Conservation (phyloP, 148 eudicot species). For the Bassia scoparia region DNA sequence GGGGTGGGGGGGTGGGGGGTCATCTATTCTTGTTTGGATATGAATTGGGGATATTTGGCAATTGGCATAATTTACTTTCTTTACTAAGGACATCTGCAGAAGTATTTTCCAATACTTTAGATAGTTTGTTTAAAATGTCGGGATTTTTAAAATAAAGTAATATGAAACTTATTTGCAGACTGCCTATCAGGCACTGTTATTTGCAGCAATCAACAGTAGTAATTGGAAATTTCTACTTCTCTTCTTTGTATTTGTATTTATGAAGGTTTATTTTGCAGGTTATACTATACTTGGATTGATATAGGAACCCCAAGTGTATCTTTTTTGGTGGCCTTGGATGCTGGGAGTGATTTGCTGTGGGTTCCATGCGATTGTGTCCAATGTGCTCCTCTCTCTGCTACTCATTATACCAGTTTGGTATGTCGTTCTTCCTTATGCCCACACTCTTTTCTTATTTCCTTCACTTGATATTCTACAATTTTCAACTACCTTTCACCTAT, state of each 20-base stretch:
- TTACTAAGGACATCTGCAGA: neutral
- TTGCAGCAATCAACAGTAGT: neutral
- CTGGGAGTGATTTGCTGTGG: slow-evolving; percentile 92
- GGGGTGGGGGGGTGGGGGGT: too few species aligned
- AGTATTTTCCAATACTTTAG: neutral
- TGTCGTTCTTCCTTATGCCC: slow-evolving; percentile 16
- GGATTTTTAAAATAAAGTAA: neutral
- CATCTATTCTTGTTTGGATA: neutral
- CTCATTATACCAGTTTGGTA: slow-evolving; percentile 65
- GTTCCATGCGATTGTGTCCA: slow-evolving; percentile 90
- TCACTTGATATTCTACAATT: neutral
- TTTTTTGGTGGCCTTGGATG: slow-evolving; percentile 89
- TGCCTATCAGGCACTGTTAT: neutral
- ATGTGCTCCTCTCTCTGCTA: slow-evolving; percentile 84
- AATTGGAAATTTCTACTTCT: neutral
- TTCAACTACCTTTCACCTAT: neutral
- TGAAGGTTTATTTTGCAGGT: slow-evolving; percentile 43
- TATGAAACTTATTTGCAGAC: neutral
- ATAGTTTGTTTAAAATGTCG: too few species aligned
- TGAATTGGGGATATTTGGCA: neutral
- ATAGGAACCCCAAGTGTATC: slow-evolving; percentile 78
- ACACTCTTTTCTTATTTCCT: neutral
- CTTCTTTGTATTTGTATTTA: neutral
- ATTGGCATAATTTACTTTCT: too few species aligned
- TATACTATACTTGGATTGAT: slow-evolving; percentile 90